Evolutionary conservation across 2,329 filamentous ascomycete genomes (phyloP), one percentile per base, ranked within the genome.

Genomic region (Neocucurbitaria cava): DNA sequence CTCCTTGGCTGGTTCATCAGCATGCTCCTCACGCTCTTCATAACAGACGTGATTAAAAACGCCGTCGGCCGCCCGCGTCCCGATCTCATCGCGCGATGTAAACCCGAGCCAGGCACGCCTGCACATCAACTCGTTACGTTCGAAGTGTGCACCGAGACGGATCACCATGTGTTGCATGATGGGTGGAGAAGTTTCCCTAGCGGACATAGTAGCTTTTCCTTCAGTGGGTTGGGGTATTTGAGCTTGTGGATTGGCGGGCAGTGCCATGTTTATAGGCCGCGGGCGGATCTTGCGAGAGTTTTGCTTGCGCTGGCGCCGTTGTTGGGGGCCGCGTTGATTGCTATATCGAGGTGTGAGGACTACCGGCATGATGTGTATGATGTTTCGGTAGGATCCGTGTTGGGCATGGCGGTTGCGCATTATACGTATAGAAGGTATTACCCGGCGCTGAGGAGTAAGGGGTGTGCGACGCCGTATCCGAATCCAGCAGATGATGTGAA

Each of bases 31-130:
- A 89, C 91, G 0, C 85, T 87, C 5, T 89, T 97, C 74, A 81
- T 98, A 39, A 98, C 95, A 40, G 93, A 98, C 72, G 71, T 79
- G 24, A 83, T 98, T 71, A 99, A 99, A 77, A 96, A 96, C 71
- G 85, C 89, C 9, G 90, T 94, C 23, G 91, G 91, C 8, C 81
- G 91, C 10, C 91, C 92, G 26, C 86, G 94, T 6, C 94, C 94
- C 3, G 94, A 98, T 76, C 79, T 97, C 31, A 85, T 98, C 38
- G 87, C 89, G n/a, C 87, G 95, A 33, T 99, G 95, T 77, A 88
- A 90, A 61, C 93, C 95, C 0, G 78, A 74, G 28, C 69, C 80
- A 13, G 84, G 82, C 7, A 87, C 86, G 0, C 81, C 86, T 0
- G 76, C 76, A 46, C 78, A 87, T 59, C 66, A 76, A 28, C 76